Evolutionary conservation across 257 asterid genomes (phyloP).

Genomic region (Nicotiana knightiana): DNA sequence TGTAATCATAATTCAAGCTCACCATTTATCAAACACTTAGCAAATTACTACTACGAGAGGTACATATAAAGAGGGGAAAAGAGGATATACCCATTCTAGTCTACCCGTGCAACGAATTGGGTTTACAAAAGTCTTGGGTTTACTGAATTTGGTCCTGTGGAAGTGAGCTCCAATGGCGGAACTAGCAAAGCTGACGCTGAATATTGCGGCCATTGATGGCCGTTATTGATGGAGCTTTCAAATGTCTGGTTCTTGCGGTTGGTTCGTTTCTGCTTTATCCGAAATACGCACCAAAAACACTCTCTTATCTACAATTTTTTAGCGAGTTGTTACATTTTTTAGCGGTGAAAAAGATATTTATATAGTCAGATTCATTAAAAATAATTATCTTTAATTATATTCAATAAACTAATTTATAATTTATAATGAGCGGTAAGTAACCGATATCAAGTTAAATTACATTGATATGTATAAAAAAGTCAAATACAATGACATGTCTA

Average conservation of each 20-base stretch:
- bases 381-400: too few relatives aligned
- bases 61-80: neutral
- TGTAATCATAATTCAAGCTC: constrained; percentile 19
- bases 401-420: too few relatives aligned
- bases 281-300: constrained; percentile 11
- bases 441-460: too few relatives aligned
- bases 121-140: constrained; percentile 26
- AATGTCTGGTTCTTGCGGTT: neutral
- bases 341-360: too few relatives aligned
- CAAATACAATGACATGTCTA: too few relatives aligned
- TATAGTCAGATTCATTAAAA: too few relatives aligned
- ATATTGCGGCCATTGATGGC: constrained; percentile 53
- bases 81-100: constrained; percentile 50
- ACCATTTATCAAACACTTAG: neutral
- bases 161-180: constrained; percentile 24
- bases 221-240: constrained; percentile 15
- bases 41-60: neutral
- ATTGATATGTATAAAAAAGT: too few relatives aligned
- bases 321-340: too few relatives aligned
- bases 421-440: too few relatives aligned
- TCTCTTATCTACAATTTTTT: neutral
- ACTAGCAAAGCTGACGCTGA: constrained; percentile 36
- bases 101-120: constrained; percentile 58
- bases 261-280: constrained; percentile 31
- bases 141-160: constrained; percentile 16